Base-by-base conservation (phyloP, 2,329 filamentous ascomycete genomes). In the Fusarium praegraminearum region DNA sequence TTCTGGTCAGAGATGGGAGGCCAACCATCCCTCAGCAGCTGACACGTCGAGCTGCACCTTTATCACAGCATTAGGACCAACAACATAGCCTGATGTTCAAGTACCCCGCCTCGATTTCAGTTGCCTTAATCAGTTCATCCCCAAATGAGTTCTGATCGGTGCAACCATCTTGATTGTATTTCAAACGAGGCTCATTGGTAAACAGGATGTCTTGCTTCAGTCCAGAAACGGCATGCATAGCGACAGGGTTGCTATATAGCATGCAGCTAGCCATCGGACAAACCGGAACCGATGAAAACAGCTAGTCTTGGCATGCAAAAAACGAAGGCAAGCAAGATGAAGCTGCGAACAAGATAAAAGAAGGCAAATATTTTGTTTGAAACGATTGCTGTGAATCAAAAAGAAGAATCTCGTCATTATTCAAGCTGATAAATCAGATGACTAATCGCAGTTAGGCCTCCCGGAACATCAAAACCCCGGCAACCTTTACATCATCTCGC, bases 401-500 rank as follows among this genome's bases (percentile, higher is more conserved):
- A 30, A 11, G 20, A 53, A 49, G 10, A 16, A 33, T 38, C 32
- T 22, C 20, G n/a, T 16, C 56, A 45, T 40, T 40, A 30, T 30
- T 53, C 46, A 52, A 15, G 46, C 59, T 62, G 59, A 62, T 62
- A 28, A 62, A 47, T 56, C 57, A 9, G 60, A 43, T 62, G 47
- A 62, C 46, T 62, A 62, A 62, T 56, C 44, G 15, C 4, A 12
- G 10, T 12, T 53, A 52, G 36, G 57, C 20, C 1, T 3, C 4
- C 5, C 55, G 55, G 63, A 66, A 46, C 38, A 66, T 66, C 44
- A 46, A 66, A 66, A 49, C 32, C 15, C 63, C 62, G 55, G 50
- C 26, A 28, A 32, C n/a, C 38, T 41, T 66, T 49, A 66, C 63
- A 66, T 66, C 63, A 66, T 51, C 15, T 60, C 16, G 15, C 33